Base-by-base conservation (phyloP, 2,329 filamentous ascomycete species). In the Paraphaeosphaeria sporulosa region DNA sequence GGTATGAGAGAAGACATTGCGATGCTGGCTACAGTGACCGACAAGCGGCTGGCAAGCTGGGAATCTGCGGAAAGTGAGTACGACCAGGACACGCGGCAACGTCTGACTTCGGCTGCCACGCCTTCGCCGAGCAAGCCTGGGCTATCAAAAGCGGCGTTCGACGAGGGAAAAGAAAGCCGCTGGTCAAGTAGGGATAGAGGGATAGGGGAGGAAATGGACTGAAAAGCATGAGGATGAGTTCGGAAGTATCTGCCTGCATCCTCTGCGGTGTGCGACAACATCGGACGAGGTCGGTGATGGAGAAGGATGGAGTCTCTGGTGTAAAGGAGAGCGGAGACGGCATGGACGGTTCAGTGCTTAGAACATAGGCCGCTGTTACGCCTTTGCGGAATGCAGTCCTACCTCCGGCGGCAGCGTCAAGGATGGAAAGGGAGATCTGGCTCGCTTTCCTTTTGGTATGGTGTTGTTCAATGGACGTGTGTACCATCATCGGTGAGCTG, bases 1-100 rank as follows among this genome's bases (percentile, higher is more conserved):
- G 60, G 63, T 1, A 13, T 73, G 17, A 51, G 64, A 2, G 59
- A 69, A 15, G 69, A 72, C 13, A 67, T 73, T n/a, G 53, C 57
- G 1, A 63, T 64, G 60, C 58, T 74, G 23, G 58, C 55, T 0
- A 55, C 66, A 0, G 30, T 65, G 2, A 62, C 66, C 19, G 68
- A 64, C 17, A 62, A 67, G 48, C 46, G 54, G 3, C 13, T 73
- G 6, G 36, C 55, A 4, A 47, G 51, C 12, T 74, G 70, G 71
- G 44, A 68, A 5, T 38, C 46, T 6, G 54, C 17, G 23, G 49
- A 50, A 34, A 40, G 34, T 30, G 47, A 27, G 4, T 43, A 50
- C 17, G 58, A 55, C 3, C 3, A 7, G 40, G 52, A 56, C 15
- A 56, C 46, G 19, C 10, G 13, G 19, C 59, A 57, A 54, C 56